Evolutionary conservation across 805 yeast genomes (phyloP), one percentile per base, ranked within the genome.

Genomic region (Gaillardinia entomophila): DNA sequence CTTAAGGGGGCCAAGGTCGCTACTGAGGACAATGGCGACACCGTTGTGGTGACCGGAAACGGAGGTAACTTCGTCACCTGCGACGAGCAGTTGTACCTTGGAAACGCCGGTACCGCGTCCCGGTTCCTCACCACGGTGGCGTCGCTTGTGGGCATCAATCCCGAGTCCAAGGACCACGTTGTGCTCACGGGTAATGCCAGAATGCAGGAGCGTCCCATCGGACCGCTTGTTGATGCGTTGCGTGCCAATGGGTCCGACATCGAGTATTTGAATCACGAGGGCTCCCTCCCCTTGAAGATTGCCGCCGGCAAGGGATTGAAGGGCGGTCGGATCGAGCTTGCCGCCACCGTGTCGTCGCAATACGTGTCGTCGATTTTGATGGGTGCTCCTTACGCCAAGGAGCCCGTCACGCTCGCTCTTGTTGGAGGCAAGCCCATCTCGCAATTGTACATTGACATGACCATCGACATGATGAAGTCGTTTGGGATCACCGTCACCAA

Each of bases 51-150:
- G 19, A 75, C 77, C 31, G 89, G 90, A 33, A 89, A 89, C 41
- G 92, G 92, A 38, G 97, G 97, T 36, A 62, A 77, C 19, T 58
- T 86, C 41, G 48, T 66, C 19, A 81, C 94, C 3, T 73, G 80
- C 31, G 60, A 64, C 12, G 76, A 79, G 32, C 82, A 79, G 40
- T 66, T 92, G 36, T 92, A 87, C 60, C 70, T 92, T 41, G 98
- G 98, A 36, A 92, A 92, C 53, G 97, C 98, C 1, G 98, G 98
- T 44, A 92, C 98, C 27, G 97, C 98, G 3, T 85, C 97, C 4
- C 75, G 98, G 50, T 92, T 92, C 57, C 72, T 92, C 52, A 85
- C 97, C 2, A 77, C 96, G 2, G 90, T 92, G 18, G 96, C 95
- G 13, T 74, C 95, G n/a, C 66, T 89, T 38, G 95, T 84, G 4